Conservation (phyloP, 768 basidiomycete genomes). For the Leccinellum luteum region DNA sequence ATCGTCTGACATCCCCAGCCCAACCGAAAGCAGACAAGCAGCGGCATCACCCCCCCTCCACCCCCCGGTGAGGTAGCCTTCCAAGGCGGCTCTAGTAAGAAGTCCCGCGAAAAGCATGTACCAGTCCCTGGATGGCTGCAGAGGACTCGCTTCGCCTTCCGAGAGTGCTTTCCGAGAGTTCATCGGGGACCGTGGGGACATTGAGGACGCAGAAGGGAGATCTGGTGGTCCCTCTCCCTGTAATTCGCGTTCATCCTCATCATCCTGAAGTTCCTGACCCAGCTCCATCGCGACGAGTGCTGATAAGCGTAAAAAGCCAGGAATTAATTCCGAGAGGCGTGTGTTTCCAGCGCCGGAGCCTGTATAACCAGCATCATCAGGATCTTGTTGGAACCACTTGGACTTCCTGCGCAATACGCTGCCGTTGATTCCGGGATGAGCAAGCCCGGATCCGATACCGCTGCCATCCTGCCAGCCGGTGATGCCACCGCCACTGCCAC, state of each 20-base stretch:
- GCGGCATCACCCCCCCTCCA: slow-evolving; percentile 74
- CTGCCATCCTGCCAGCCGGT: slow-evolving; percentile 75
- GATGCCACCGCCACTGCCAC: slow-evolving; percentile 46
- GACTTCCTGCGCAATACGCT: slow-evolving; percentile 55
- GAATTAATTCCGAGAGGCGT: slow-evolving; percentile 62
- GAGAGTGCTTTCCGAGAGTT: slow-evolving; percentile 26
- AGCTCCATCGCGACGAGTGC: slow-evolving; percentile 78
- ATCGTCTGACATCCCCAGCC: slow-evolving; percentile 46
- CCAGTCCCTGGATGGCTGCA: slow-evolving; percentile 75
- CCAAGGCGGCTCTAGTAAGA: slow-evolving; percentile 77
- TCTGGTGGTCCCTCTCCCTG: slow-evolving; percentile 25
- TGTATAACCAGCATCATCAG: slow-evolving; percentile 22
- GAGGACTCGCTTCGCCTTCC: slow-evolving; percentile 45
- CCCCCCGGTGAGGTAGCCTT: slow-evolving; percentile 79
- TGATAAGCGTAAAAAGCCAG: slow-evolving; percentile 72
- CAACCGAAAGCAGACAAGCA: slow-evolving; percentile 71
- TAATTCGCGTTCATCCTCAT: slow-evolving; percentile 40
- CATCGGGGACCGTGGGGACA: slow-evolving; percentile 11
- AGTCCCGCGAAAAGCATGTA: slow-evolving; percentile 78
- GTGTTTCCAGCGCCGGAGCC: slow-evolving; percentile 54
- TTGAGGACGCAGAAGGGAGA: slow-evolving; percentile 8
- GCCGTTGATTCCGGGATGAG: slow-evolving; percentile 53
- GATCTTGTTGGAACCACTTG: slow-evolving; percentile 26
- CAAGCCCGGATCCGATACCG: slow-evolving; percentile 70
- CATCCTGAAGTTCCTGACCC: slow-evolving; percentile 64